Conservation (phyloP, 2,329 filamentous ascomycete species). For the Elsinoe perseae region DNA sequence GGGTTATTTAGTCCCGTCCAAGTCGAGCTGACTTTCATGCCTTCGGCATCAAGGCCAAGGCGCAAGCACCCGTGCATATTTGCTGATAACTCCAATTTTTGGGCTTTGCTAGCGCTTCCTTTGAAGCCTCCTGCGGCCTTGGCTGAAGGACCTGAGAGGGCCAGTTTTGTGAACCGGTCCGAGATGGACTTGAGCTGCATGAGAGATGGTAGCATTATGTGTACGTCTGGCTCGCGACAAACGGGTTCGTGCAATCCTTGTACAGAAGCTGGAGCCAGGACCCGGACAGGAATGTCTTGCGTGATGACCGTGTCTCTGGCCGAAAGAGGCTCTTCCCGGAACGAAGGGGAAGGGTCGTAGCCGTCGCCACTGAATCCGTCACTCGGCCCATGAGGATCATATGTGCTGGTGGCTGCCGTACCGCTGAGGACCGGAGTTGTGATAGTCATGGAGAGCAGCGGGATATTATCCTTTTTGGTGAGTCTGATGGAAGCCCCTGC, state of each 20-base stretch:
- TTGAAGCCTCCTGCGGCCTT: constrained; percentile 28
- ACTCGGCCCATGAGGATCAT: constrained; percentile 1
- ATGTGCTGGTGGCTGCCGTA: constrained; percentile 26
- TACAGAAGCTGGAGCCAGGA: constrained; percentile 75
- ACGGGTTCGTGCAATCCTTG: constrained; percentile 89
- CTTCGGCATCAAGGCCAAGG: constrained; percentile 73
- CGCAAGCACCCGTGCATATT: constrained; percentile 90
- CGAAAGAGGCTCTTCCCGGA: constrained; percentile 22
- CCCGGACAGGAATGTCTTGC: constrained; percentile 90
- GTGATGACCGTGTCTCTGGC: constrained; percentile 85
- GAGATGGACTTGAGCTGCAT: constrained; percentile 88
- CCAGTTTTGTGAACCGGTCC: constrained; percentile 88
- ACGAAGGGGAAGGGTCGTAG: constrained; percentile 18
- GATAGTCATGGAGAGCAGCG: constrained; percentile 83
- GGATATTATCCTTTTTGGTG: constrained; percentile 84
- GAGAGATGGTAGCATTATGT: constrained; percentile 82
- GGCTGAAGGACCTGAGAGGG: constrained; percentile 37
- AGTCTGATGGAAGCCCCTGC: constrained; percentile 77
- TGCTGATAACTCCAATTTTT: constrained; percentile 76
- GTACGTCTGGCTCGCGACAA: constrained; percentile 84
- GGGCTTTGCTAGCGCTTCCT: constrained; percentile 27
- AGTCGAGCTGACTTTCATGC: constrained; percentile 72
- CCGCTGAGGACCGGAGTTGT: constrained; percentile 61
- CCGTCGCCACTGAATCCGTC: constrained; percentile 15
- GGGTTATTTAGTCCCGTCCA: constrained; percentile 87